Percentiles rank a stretch among this genome's conserved stretches.
phyloP scores from a whole-genome alignment of 345 rosid genomes.

The Eucalyptus caleyi region DNA sequence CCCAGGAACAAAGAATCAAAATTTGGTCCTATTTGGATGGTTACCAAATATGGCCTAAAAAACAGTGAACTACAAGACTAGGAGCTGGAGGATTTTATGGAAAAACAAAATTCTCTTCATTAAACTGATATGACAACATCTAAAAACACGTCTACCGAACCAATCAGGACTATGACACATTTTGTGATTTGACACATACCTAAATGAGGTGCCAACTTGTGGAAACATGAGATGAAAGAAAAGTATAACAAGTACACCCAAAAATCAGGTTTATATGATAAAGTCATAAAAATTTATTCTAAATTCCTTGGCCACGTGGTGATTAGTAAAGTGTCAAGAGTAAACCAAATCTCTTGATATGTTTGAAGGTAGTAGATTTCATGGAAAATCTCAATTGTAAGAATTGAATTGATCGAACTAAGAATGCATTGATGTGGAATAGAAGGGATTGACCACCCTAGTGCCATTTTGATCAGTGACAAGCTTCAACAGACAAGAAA shows the following conservation, averaged over 20 bases:
- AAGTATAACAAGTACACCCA: not conserved
- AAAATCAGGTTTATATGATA: too few species aligned
- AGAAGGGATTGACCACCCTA: not conserved
- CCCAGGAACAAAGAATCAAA: too few species aligned
- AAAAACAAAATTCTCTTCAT: not conserved
- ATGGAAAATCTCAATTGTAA: too few species aligned
- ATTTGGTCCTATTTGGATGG: fast-evolving
- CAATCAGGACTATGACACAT: not conserved
- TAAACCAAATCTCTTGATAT: not conserved
- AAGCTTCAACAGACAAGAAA: fast-evolving
- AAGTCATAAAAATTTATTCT: too few species aligned
- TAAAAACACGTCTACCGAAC: fast-evolving
- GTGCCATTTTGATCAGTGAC: not conserved
- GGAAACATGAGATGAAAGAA: not conserved
- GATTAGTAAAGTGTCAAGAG: too few species aligned
- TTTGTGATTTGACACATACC: not conserved
- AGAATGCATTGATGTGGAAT: not conserved
- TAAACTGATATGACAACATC: too few species aligned
- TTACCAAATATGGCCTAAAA: fast-evolving
- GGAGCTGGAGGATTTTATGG: not conserved
- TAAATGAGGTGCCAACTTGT: not conserved
- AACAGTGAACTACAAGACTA: too few species aligned
- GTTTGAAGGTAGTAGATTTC: not conserved
- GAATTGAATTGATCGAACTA: not conserved
- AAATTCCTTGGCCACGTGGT: fast-evolving